A percentile compares a stretch with the other conserved stretches of the same genome.
phyloP scores from a whole-genome alignment of 2,329 filamentous ascomycete genomes.

The Colletotrichum sp. region DNA sequence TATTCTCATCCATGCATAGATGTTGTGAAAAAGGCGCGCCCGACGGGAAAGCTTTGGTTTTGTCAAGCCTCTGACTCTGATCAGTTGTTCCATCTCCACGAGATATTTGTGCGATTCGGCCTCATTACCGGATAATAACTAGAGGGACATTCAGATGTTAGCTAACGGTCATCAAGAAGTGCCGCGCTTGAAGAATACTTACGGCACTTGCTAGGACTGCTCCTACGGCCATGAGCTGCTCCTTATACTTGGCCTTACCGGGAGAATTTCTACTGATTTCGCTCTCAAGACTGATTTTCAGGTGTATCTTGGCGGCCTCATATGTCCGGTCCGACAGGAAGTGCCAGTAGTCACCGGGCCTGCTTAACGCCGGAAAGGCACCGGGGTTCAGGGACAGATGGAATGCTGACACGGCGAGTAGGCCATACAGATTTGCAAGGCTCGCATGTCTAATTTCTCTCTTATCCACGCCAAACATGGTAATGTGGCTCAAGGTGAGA shows the following conservation, averaged over 20 bases:
- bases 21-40: neutral
- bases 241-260: neutral
- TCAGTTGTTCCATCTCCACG: neutral
- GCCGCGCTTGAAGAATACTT: neutral
- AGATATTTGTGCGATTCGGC: neutral
- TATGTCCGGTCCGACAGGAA: neutral
- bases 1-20: neutral
- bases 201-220: neutral
- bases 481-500: neutral
- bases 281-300: neutral
- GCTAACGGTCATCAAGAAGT: neutral
- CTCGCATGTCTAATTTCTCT: neutral
- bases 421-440: neutral
- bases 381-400: neutral
- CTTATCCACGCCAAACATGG: neutral
- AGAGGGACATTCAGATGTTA: neutral
- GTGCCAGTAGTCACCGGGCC: neutral
- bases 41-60: neutral
- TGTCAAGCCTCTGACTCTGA: neutral
- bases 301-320: neutral
- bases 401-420: neutral
- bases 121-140: neutral
- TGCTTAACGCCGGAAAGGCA: neutral
- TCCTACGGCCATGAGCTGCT: neutral
- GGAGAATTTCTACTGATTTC: neutral